Conservation (phyloP, 2,329 filamentous ascomycete genomes). For the Hymenotorrendiella dingleyae region DNA sequence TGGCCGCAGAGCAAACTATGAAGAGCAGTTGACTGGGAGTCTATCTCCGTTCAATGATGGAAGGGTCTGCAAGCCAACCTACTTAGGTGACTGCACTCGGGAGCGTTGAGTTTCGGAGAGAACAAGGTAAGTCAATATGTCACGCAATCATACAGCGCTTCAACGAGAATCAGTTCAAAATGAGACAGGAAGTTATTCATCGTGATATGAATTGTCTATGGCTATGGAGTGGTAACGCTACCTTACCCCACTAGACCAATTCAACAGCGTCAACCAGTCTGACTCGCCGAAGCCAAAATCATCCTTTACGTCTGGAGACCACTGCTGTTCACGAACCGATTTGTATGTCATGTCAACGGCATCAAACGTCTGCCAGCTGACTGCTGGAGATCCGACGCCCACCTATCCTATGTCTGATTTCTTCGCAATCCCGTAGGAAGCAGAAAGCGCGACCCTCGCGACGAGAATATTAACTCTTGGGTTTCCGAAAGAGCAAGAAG, state of each 20-base stretch:
- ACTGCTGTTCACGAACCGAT: too few relatives aligned
- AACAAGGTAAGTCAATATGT: neutral
- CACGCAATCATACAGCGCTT: neutral
- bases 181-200: conserved; percentile 2
- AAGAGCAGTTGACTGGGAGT: neutral
- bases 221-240: conserved; percentile 1
- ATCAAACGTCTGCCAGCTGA: neutral
- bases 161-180: neutral
- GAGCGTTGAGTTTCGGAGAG: neutral
- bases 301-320: too few relatives aligned
- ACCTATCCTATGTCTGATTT: neutral
- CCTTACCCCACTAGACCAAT: conserved; percentile 1
- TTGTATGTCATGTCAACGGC: conserved; percentile 1
- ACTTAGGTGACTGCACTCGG: too few relatives aligned
- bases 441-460: conserved; percentile 2
- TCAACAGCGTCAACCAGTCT: too few relatives aligned
- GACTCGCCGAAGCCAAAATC: too few relatives aligned
- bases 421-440: neutral
- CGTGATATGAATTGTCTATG: conserved; percentile 9
- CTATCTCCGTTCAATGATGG: neutral
- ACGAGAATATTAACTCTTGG: conserved; percentile 9
- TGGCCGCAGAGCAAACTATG: conserved; percentile 13
- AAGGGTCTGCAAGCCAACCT: neutral
- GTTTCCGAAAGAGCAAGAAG: conserved; percentile 11
- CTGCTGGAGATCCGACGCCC: neutral